Evolutionary conservation across 129 eudicot genomes (phyloP).

Genomic region (Scalesia atractyloides): DNA sequence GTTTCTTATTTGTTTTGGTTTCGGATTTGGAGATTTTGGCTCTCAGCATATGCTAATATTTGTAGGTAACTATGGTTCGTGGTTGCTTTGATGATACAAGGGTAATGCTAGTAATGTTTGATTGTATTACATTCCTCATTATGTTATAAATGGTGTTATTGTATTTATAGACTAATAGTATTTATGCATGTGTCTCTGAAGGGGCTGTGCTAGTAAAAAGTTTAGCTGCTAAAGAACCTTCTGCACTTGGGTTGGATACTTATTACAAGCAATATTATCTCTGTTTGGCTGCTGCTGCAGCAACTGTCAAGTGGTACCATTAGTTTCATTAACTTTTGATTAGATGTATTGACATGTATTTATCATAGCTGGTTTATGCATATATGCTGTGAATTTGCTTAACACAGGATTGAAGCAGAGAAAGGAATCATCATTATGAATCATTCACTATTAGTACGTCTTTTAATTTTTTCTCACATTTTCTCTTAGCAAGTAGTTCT

Average conservation of each 20-base stretch:
- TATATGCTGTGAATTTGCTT: slow-evolving; percentile 10
- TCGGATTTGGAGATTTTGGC: slow-evolving; percentile 2
- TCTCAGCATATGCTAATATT: slow-evolving; percentile 11
- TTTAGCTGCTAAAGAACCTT: slow-evolving; percentile 92
- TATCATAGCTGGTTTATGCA: slow-evolving; percentile 4
- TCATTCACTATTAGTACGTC: slow-evolving; percentile 75
- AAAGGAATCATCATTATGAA: slow-evolving; percentile 89
- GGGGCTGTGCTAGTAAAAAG: slow-evolving; percentile 87
- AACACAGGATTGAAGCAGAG: slow-evolving; percentile 92
- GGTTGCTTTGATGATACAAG: slow-evolving; percentile 96
- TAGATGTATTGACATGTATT: not conserved
- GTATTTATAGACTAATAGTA: slow-evolving; percentile 20
- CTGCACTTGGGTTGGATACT: slow-evolving; percentile 94
- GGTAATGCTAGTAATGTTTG: slow-evolving; percentile 41
- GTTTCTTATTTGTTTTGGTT: slow-evolving; percentile 12
- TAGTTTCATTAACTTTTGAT: slow-evolving; percentile 19
- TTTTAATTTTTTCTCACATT: slow-evolving; percentile 7
- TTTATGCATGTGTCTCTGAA: slow-evolving; percentile 29
- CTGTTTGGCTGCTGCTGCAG: slow-evolving; percentile 97
- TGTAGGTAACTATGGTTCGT: slow-evolving; percentile 78
- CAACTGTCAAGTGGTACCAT: slow-evolving; percentile 87
- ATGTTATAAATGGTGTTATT: slow-evolving; percentile 10
- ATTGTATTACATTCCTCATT: not conserved
- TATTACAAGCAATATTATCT: slow-evolving; percentile 97
- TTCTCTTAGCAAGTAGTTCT: slow-evolving; percentile 14